Conservation (phyloP, 768 basidiomycete genomes). For the Austroboletus festivus region DNA sequence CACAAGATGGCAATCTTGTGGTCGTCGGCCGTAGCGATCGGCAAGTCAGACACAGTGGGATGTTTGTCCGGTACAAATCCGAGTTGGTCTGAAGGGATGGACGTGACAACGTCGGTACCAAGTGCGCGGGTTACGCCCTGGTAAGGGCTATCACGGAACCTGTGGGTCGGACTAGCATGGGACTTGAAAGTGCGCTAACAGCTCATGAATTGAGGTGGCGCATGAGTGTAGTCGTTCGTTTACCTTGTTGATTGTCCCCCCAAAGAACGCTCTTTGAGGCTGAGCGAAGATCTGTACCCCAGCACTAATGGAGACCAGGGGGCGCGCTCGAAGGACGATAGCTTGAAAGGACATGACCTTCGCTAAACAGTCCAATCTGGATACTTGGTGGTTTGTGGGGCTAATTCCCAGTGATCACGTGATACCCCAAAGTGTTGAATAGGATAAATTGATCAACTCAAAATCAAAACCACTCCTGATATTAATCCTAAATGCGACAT, state of each 20-base stretch:
- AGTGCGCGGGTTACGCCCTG: slow-evolving; percentile 3
- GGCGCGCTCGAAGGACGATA: neutral
- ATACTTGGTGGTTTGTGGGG: no score
- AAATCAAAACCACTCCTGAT: no score
- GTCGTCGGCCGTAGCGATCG: slow-evolving; percentile 54
- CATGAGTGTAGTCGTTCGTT: no score
- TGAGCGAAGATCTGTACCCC: neutral
- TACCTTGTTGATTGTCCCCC: neutral
- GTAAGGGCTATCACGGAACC: neutral
- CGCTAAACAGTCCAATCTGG: no score
- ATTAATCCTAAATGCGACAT: no score
- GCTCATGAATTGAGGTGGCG: neutral
- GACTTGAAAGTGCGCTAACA: slow-evolving; percentile 1
- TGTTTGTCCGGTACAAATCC: slow-evolving; percentile 21
- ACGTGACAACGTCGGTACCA: no score
- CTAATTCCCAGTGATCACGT: neutral
- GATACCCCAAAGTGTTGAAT: no score
- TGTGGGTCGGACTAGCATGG: neutral
- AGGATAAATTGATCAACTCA: no score
- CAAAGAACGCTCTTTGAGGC: neutral
- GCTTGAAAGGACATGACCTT: slow-evolving; percentile 2
- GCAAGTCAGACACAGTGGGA: slow-evolving; percentile 37
- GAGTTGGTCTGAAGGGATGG: slow-evolving; percentile 29
- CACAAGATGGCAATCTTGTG: slow-evolving; percentile 67
- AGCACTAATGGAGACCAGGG: neutral